Base-by-base conservation (phyloP, 2,329 filamentous ascomycete genomes). In the Colletotrichum sp. region DNA sequence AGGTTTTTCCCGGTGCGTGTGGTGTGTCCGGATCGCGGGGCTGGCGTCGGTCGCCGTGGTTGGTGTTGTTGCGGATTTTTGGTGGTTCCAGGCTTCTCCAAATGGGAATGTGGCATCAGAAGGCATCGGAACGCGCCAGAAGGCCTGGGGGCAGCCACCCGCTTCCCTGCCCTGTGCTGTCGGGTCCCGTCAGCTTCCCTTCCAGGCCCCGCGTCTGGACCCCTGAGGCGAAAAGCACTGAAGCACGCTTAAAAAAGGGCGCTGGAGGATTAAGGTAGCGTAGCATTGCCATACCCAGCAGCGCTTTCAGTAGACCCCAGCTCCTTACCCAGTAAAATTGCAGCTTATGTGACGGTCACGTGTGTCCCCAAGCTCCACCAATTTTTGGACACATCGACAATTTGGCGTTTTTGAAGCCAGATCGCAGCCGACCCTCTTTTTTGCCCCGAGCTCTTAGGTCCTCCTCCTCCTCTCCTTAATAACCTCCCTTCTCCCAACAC, bases 371-470 rank as follows among this genome's bases (percentile, higher is more conserved):
- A 69, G 57, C 78, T 81, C 82, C 81, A 81, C 80, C 65, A 32
- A 83, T 83, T 84, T 84, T 83, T 85, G 86, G 86, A 85, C 86
- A 88, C 86, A 87, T 87, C 82, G 85, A 82, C 85, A 82, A 80
- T 85, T 86, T 81, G 80, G 80, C 76, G 80, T 80, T 79, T 79
- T 83, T 86, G 84, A 87, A 85, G 86, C 84, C 86, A 88, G 85
- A 87, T 87, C 83, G 83, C 78, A 77, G 72, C 32, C 75, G 76
- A 78, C 71, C 72, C 71, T 76, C 77, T 76, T 76, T 52, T 77
- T 71, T 60, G 66, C 65, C 63, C 82, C 82, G 82, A 80, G 74
- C 68, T 76, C 66, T 49, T 52, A 52, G 44, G n/a, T 52, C 44
- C 44, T 52, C n/a, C 78, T 78, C 76, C 81, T 80, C 78, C 81